phyloP scores from a whole-genome alignment of 352 stramenopile species.

The Globisporangium perplexum region DNA sequence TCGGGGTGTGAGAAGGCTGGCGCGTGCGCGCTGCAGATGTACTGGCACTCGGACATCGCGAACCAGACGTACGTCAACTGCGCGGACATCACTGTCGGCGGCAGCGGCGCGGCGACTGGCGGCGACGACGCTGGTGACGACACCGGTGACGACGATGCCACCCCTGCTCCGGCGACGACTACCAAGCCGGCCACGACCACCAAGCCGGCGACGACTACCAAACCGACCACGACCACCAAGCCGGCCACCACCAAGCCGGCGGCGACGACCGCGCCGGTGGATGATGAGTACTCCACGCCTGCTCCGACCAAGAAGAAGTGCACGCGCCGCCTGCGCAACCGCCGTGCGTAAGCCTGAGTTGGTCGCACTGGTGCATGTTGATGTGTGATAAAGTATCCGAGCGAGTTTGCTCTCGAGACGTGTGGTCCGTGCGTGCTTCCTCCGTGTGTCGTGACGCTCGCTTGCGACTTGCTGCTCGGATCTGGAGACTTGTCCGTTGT shows the following conservation, averaged over 20 bases:
- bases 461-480: too few species aligned
- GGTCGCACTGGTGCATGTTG: too few species aligned
- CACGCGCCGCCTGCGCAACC: background rate
- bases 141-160: constrained; percentile 10
- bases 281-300: constrained; percentile 8
- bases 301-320: constrained; percentile 10
- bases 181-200: constrained; percentile 6
- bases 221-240: too few species aligned
- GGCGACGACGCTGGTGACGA: background rate
- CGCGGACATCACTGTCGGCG: constrained; percentile 5
- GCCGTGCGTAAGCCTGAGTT: too few species aligned
- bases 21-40: constrained; percentile 10
- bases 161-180: constrained; percentile 8
- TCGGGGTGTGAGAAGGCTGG: constrained; percentile 4
- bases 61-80: constrained; percentile 11
- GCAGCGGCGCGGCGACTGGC: background rate
- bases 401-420: too few species aligned
- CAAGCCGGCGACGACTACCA: constrained; percentile 6
- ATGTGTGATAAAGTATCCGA: too few species aligned
- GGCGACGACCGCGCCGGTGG: background rate
- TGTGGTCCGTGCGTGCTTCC: too few species aligned
- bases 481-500: too few species aligned
- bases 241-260: too few species aligned
- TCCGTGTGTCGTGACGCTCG: too few species aligned
- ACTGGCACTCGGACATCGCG: constrained; percentile 9